Evolutionary conservation across 2,329 filamentous ascomycete genomes (phyloP), one percentile per base, ranked within the genome.

Genomic region (Clarireedia sp.): DNA sequence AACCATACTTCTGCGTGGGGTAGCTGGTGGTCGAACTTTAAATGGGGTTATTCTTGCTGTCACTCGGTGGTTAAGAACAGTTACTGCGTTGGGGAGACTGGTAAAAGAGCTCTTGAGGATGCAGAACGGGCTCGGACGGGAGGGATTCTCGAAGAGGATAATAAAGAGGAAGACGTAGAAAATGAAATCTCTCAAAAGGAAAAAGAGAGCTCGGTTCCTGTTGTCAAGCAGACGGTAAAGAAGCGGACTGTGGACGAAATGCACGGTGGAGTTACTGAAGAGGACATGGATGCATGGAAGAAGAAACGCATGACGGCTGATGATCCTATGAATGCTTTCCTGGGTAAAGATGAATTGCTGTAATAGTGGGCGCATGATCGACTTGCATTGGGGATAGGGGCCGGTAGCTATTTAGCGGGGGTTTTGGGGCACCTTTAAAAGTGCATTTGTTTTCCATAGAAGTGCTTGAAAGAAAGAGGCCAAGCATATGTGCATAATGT

Each of bases 21-120:
- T 48, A 96, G 90, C 66, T 99, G 94, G 94, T 99, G 94, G 94
- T 82, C 84, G 52, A 85, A 89, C 67, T 97, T 96, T 73, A 81
- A 86, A 71, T 99, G 94, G 94, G 94, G 94, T 1, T 99, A 96
- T 71, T 81, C 88, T 21, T 99, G 94, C 71, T 99, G 94, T 75
- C 90, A 95, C 69, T 96, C 90, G 0, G 86, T 84, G 21, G 82
- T 95, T 60, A 96, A 95, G 73, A 97, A 99, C 72, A 96, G 90
- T 66, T 99, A 97, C 67, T 99, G 94, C 71, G 97, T 92, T 0
- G 94, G 94, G 24, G 89, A 94, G 58, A 89, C 88, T 57, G 94
- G 94, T 37, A 95, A 84, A 70, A 74, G 74, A 59, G 91, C 90
- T 1, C 90, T 89, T 71, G 85, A 91, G 63, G 86, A 88, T 55